Evolutionary conservation across 2,329 filamentous ascomycete genomes (phyloP).

Genomic region (Fusarium sp.): DNA sequence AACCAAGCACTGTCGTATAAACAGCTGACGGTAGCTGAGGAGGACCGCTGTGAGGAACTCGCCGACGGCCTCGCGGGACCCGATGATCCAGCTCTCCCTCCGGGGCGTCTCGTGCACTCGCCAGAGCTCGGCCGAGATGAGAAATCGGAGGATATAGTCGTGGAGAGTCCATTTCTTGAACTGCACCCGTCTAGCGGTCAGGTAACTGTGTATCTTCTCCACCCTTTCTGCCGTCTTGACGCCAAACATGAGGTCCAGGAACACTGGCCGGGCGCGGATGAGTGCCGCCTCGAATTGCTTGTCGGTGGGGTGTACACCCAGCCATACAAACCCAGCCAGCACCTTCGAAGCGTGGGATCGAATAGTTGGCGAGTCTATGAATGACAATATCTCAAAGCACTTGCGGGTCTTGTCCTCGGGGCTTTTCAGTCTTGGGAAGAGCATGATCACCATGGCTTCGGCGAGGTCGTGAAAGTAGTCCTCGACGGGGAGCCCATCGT

Average conservation of each 20-base stretch:
- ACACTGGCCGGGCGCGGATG: constrained; percentile 10
- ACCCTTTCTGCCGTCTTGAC: constrained; percentile 9
- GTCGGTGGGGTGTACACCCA: not conserved
- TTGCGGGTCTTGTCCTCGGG: constrained; percentile 21
- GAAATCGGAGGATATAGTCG: constrained; percentile 39
- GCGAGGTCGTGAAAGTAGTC: constrained; percentile 38
- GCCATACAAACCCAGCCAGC: not conserved
- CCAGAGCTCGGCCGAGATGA: constrained; percentile 43
- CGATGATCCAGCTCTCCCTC: constrained; percentile 36
- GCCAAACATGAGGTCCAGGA: constrained; percentile 36
- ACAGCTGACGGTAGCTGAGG: constrained; percentile 39
- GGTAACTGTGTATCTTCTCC: constrained; percentile 19
- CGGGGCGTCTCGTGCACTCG: constrained; percentile 37
- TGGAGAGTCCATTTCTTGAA: constrained; percentile 9
- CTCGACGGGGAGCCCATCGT: constrained; percentile 7
- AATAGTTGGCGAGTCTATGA: constrained; percentile 43
- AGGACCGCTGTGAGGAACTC: constrained; percentile 43
- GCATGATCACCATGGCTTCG: constrained; percentile 14
- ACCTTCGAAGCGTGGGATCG: constrained; percentile 1
- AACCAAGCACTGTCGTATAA: not conserved
- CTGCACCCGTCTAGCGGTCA: not conserved
- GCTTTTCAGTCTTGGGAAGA: constrained; percentile 22
- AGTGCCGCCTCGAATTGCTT: constrained; percentile 19
- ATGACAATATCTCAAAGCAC: constrained; percentile 33
- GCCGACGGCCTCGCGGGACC: constrained; percentile 12